A percentile compares a stretch with the other conserved stretches of the same genome.
These are phyloP conservation scores for Venturia aucupariae DNA, from an alignment of 2,329 filamentous ascomycete genomes.

Conservation along the genomic window DNA sequence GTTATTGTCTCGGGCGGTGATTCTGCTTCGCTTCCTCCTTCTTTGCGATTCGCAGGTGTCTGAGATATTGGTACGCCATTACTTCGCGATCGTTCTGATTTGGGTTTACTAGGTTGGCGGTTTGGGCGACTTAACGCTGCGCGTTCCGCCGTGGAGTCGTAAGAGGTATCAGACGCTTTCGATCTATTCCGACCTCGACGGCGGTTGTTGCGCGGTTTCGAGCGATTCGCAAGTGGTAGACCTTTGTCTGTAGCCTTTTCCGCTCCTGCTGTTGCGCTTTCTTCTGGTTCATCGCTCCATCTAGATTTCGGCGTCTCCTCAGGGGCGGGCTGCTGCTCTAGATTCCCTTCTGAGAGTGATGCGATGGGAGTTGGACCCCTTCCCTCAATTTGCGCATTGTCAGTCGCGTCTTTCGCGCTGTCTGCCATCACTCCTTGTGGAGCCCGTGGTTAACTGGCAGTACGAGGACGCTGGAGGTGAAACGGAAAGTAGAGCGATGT, in stretches of 20 bases:
- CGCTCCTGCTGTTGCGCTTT: conserved; percentile 23
- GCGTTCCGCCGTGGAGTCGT: conserved; percentile 31
- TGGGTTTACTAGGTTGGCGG: conserved; percentile 18
- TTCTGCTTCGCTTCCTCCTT: conserved; percentile 40
- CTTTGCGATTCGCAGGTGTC: conserved; percentile 30
- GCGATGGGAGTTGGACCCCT: conserved; percentile 42
- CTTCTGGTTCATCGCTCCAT: conserved; percentile 33
- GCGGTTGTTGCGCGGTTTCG: conserved; percentile 20
- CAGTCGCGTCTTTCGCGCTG: conserved; percentile 13
- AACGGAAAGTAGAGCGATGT: not conserved
- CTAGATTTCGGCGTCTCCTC: conserved; percentile 34
- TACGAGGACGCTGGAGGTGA: not conserved
- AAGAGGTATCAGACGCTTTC: conserved; percentile 25
- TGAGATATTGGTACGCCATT: not conserved
- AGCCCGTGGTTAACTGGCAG: not conserved
- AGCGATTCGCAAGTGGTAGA: conserved; percentile 17
- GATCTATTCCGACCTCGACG: conserved; percentile 38
- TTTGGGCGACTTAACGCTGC: conserved; percentile 19
- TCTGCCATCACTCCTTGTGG: not conserved
- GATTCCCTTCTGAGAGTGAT: conserved; percentile 37
- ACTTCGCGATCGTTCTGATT: conserved; percentile 21
- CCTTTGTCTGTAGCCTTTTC: conserved; percentile 16
- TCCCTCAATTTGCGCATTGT: conserved; percentile 26
- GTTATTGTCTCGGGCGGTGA: conserved; percentile 35
- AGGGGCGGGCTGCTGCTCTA: conserved; percentile 39